Base-by-base conservation (phyloP, 1,139 yeast species). In the Blastobotrys indianensis region DNA sequence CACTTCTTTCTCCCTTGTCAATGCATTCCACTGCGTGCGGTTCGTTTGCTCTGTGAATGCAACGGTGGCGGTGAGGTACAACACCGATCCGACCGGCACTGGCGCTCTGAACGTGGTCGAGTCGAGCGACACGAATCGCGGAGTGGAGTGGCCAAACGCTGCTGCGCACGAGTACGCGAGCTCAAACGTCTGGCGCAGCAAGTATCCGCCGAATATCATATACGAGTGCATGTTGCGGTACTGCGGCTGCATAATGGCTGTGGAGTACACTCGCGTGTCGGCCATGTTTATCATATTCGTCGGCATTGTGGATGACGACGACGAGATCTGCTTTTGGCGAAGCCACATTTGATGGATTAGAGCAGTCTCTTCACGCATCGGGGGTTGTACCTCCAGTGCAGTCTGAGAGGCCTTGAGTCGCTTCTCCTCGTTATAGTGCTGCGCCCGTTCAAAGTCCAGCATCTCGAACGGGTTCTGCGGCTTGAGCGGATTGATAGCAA, bases 241-340 rank as follows among this genome's bases (percentile, higher is more conserved):
- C 68, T 88, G 97, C 1, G 97, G 97, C 68, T 88, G 97, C 94
- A 88, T 90, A 66, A 88, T 81, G 56, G 82, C 73, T 5, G 96
- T 85, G 7, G 94, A 84, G 45, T 75, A 71, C 48, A 85, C 75
- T 41, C 67, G 67, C 1, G 96, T 82, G 53, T 85, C 82, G 48
- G 77, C 74, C 94, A 86, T 85, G 58, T 51, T 53, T 44, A 74
- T 67, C 42, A 81, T 64, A 54, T 76, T 74, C 44, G 68, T 62
- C 23, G 80, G 79, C 43, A 67, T 63, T 3, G 46, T 13, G 9
- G 45, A 46, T 15, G 56, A 61, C 38, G 47, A 41, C 44, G 49
- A 47, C 42, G 52, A 54, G 42, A 45, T 60, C 41, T 54, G 53
- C 36, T 52, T 52, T 30, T 54, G 55, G 44, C 54, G 48, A 30